These are phyloP conservation scores for Aeschynomene evenia DNA, from an alignment of 306 rosid species.

Conservation along the genomic window DNA sequence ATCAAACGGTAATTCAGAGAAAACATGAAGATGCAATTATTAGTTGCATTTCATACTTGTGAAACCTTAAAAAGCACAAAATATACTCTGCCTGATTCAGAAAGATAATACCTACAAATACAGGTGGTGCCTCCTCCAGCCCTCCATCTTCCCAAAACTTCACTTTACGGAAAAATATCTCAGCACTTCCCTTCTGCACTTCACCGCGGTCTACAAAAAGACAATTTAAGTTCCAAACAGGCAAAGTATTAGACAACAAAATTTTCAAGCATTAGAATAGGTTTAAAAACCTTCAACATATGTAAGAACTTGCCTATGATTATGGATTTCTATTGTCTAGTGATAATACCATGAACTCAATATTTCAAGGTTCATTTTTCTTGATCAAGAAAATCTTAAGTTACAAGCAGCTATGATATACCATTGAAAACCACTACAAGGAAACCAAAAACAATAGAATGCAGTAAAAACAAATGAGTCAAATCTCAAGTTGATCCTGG, in stretches of 20 bases:
- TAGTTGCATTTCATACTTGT: background rate
- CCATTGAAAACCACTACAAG: background rate
- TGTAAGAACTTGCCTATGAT: background rate
- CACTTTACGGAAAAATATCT: conserved; percentile 83
- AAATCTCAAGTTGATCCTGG: no score
- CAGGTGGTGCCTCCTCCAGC: conserved; percentile 88
- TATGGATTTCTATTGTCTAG: background rate
- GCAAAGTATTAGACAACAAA: background rate
- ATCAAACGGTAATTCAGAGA: background rate
- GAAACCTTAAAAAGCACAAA: conserved; percentile 8
- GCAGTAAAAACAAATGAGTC: conserved; percentile 4
- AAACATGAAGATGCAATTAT: conserved; percentile 7
- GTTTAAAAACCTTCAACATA: background rate
- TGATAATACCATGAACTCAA: background rate
- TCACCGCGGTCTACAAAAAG: conserved; percentile 70
- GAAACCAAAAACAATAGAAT: conserved; percentile 3
- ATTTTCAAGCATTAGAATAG: background rate
- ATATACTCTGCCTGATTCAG: conserved; percentile 42
- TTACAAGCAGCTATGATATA: conserved; percentile 9
- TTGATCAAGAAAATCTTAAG: conserved; percentile 16
- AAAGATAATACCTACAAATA: conserved; percentile 94
- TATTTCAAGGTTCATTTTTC: conserved; percentile 5
- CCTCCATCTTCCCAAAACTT: conserved; percentile 88
- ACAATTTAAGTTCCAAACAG: conserved; percentile 1
- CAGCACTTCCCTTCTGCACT: conserved; percentile 67